These are phyloP conservation scores for Allium sativum DNA, from an alignment of 106 monocot genomes.

Conservation along the genomic window DNA sequence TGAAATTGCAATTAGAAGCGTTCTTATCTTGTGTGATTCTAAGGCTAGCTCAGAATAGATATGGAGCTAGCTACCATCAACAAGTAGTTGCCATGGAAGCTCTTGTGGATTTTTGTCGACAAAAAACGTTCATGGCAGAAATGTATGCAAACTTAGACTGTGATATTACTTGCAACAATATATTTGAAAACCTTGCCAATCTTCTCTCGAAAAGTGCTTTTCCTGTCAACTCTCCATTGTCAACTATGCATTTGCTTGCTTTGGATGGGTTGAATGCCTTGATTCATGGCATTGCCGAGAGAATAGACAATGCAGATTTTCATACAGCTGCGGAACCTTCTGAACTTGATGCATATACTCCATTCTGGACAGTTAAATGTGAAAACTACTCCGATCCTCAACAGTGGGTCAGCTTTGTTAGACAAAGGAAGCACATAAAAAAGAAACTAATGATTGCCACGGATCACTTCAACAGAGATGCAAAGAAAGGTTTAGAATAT, in stretches of 20 bases:
- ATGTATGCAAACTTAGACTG: constrained; percentile 89
- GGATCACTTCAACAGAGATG: constrained; percentile 68
- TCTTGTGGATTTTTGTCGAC: constrained; percentile 79
- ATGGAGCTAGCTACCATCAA: constrained; percentile 79
- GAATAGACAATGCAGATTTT: constrained; percentile 36
- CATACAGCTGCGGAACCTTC: constrained; percentile 12
- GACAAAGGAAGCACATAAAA: constrained; percentile 49
- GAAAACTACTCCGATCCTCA: constrained; percentile 52
- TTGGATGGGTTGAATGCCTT: constrained; percentile 65
- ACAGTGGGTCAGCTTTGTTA: constrained; percentile 58
- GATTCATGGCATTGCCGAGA: constrained; percentile 57
- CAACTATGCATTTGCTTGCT: constrained; percentile 57
- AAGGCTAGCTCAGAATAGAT: constrained; percentile 64
- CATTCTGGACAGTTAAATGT: constrained; percentile 58
- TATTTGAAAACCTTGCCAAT: constrained; percentile 69
- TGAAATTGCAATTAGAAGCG: constrained; percentile 87
- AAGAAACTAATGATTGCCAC: constrained; percentile 47
- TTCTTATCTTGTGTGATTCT: constrained; percentile 91
- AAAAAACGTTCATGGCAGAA: constrained; percentile 68
- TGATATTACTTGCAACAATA: constrained; percentile 67
- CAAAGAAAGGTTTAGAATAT: constrained; percentile 68
- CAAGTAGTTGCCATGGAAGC: constrained; percentile 95
- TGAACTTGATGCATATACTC: constrained; percentile 43
- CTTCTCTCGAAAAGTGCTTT: constrained; percentile 75
- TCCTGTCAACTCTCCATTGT: constrained; percentile 59